A percentile compares a stretch with the other conserved stretches of the same genome.
phyloP scores from a whole-genome alignment of 2,329 filamentous ascomycete genomes.

The Fusarium caatingaense region DNA sequence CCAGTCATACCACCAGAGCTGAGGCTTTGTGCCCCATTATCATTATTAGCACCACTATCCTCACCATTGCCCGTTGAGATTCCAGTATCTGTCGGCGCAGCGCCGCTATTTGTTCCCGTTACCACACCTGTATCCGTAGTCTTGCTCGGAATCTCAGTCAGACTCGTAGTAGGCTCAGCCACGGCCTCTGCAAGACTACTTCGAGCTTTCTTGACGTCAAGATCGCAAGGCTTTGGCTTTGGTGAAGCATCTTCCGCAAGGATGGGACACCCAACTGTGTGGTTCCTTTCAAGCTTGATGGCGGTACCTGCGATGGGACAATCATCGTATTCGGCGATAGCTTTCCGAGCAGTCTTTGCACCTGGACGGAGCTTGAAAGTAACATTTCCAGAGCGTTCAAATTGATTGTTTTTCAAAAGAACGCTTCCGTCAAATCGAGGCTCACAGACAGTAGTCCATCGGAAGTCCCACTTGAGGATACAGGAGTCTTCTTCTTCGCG shows the following conservation, averaged over 20 bases:
- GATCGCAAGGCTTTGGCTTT: constrained; percentile 20
- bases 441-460: constrained; percentile 23
- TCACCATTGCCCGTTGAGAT: constrained; percentile 66
- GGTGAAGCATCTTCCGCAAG: constrained; percentile 14
- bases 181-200: constrained; percentile 23
- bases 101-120: constrained; percentile 47
- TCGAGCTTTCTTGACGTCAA: constrained; percentile 19
- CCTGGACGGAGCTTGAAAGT: constrained; percentile 17
- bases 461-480: constrained; percentile 20
- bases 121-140: not conserved
- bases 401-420: constrained; percentile 26
- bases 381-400: constrained; percentile 10
- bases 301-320: constrained; percentile 21
- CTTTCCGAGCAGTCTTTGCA: constrained; percentile 8
- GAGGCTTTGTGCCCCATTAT: not conserved
- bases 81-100: not conserved
- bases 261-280: constrained; percentile 23
- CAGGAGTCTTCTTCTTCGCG: constrained; percentile 22
- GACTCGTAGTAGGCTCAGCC: constrained; percentile 29
- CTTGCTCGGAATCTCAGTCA: constrained; percentile 9
- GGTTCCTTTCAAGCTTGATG: constrained; percentile 18
- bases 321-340: constrained; percentile 14
- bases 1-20: not conserved
- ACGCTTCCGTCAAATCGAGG: constrained; percentile 9
- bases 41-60: not conserved